Conservation (phyloP, 169 alveolate species). For the Theileria parva region DNA sequence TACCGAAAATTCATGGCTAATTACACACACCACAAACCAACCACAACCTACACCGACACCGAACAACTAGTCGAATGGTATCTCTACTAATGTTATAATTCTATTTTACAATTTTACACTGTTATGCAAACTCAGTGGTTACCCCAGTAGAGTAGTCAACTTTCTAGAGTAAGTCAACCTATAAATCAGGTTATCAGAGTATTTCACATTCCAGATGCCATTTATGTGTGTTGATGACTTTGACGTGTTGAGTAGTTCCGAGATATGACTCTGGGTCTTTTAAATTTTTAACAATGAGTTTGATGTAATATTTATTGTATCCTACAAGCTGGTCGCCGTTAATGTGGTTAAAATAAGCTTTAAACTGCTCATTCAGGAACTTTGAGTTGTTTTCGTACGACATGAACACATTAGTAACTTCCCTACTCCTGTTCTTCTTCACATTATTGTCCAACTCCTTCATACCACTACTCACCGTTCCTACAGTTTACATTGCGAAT, state of each 20-base stretch:
- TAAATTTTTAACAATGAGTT: slow-evolving; percentile 70
- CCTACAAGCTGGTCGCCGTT: slow-evolving; percentile 86
- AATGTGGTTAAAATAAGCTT: slow-evolving; percentile 87
- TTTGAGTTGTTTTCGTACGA: slow-evolving; percentile 84
- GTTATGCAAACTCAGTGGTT: background rate
- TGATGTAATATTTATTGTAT: slow-evolving; percentile 91
- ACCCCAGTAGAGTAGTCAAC: no score
- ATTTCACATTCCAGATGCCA: slow-evolving; percentile 58
- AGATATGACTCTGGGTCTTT: background rate
- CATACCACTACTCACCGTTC: slow-evolving; percentile 74
- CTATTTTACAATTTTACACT: no score
- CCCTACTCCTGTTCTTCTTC: slow-evolving; percentile 86
- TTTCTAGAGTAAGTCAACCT: no score
- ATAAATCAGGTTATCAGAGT: background rate
- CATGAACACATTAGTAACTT: slow-evolving; percentile 86
- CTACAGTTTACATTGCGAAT: slow-evolving; percentile 9
- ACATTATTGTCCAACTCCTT: slow-evolving; percentile 83
- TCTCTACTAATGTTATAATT: no score
- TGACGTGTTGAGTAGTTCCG: slow-evolving; percentile 15
- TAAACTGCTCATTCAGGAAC: slow-evolving; percentile 75
- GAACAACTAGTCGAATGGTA: background rate
- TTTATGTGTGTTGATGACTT: slow-evolving; percentile 21
- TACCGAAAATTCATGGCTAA: background rate
- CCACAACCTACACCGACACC: no score
- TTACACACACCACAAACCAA: background rate